Percentiles rank a stretch among this genome's conserved stretches.
phyloP scores from a whole-genome alignment of 2,329 filamentous ascomycete species.

The Hymenoscyphus repandus region DNA sequence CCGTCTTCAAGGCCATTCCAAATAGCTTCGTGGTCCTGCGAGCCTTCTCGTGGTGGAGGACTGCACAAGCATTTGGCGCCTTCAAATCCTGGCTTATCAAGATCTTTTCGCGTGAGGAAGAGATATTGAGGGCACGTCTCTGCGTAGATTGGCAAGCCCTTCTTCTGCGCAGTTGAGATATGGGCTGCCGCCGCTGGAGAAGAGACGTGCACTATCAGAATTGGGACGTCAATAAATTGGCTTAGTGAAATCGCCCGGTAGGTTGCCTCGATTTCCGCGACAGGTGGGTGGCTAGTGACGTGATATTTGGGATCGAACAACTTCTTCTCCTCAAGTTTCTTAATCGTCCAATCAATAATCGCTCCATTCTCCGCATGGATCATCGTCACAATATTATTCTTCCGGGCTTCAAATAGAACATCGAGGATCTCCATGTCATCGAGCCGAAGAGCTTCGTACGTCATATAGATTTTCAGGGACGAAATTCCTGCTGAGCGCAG shows the following conservation, averaged over 20 bases:
- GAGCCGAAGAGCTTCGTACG: conserved; percentile 37
- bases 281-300: conserved; percentile 41
- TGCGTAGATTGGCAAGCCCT: conserved; percentile 44
- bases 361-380: conserved; percentile 51
- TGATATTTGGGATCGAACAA: conserved; percentile 48
- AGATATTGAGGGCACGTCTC: conserved; percentile 54
- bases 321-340: conserved; percentile 43
- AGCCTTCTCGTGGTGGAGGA: conserved; percentile 44
- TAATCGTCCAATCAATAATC: conserved; percentile 49
- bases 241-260: conserved; percentile 46
- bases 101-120: conserved; percentile 45
- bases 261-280: conserved; percentile 48
- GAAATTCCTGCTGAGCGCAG: conserved; percentile 36
- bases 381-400: conserved; percentile 47
- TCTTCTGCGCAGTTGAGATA: conserved; percentile 43
- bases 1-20: conserved; percentile 46
- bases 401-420: conserved; percentile 37
- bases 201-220: conserved; percentile 49
- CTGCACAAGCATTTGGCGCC: conserved; percentile 50
- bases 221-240: conserved; percentile 46
- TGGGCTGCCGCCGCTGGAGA: conserved; percentile 40
- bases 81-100: conserved; percentile 46
- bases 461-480: conserved; percentile 41
- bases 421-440: conserved; percentile 37
- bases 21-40: conserved; percentile 43